These are phyloP conservation scores for Pyrenophora graminea DNA, from an alignment of 2,329 filamentous ascomycete species.

Conservation along the genomic window DNA sequence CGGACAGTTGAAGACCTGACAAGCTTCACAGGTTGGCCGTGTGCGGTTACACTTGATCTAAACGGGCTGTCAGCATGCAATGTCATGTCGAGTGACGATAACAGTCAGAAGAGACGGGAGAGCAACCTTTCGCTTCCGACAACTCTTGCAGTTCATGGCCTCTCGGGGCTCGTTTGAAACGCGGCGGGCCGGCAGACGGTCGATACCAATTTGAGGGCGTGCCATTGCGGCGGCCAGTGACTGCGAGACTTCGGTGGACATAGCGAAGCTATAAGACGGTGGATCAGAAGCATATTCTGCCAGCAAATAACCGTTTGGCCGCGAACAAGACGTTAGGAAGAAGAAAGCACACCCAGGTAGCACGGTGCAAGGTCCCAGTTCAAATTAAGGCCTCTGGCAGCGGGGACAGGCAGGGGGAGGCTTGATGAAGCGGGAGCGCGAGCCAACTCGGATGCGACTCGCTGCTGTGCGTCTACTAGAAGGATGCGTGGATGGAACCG, in stretches of 20 bases:
- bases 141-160: constrained; percentile 96
- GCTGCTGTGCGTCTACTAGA: constrained; percentile 21
- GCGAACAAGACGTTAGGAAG: constrained; percentile 28
- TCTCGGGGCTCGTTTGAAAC: constrained; percentile 77
- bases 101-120: constrained; percentile 5
- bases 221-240: constrained; percentile 58
- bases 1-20: constrained; percentile 84
- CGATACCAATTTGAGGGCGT: constrained; percentile 78
- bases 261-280: constrained; percentile 24
- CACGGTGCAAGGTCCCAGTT: constrained; percentile 40
- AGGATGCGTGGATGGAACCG: constrained; percentile 12
- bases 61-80: constrained; percentile 17
- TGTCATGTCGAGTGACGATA: neutral
- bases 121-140: constrained; percentile 82
- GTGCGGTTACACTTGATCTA: constrained; percentile 92
- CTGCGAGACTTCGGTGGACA: constrained; percentile 40
- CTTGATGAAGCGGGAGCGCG: constrained; percentile 39
- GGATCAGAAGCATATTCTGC: constrained; percentile 43
- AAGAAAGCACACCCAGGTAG: constrained; percentile 29
- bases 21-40: constrained; percentile 83
- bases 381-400: constrained; percentile 48
- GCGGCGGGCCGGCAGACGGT: constrained; percentile 73
- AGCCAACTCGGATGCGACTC: constrained; percentile 36
- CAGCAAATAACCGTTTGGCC: constrained; percentile 17
- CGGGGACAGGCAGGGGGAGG: constrained; percentile 35